A percentile compares a stretch with the other conserved stretches of the same genome.
These are phyloP conservation scores for Podospora sp. DNA, from an alignment of 495 filamentous ascomycete species.

Conservation along the genomic window DNA sequence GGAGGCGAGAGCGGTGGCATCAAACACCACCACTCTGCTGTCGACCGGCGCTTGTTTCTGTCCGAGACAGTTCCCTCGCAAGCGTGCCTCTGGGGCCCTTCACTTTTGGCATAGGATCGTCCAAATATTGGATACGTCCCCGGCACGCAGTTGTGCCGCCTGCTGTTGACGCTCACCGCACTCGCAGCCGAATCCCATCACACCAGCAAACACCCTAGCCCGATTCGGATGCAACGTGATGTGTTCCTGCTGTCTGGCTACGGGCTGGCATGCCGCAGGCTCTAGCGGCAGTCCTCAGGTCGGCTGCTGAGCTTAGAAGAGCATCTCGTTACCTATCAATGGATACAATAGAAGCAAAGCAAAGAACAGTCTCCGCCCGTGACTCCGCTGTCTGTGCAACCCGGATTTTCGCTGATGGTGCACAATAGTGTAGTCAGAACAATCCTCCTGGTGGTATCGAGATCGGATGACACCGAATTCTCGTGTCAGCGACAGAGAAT, in stretches of 20 bases:
- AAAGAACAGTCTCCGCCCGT: not conserved
- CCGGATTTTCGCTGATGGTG: not conserved
- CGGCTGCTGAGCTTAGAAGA: constrained; percentile 13
- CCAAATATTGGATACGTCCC: constrained; percentile 10
- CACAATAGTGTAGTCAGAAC: too few species aligned
- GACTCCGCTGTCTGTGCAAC: constrained; percentile 1
- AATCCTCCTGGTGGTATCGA: not conserved
- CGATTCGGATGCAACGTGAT: constrained; percentile 31
- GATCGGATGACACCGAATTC: not conserved
- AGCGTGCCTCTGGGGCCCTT: not conserved
- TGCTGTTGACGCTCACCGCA: constrained; percentile 19
- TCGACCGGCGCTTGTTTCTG: constrained; percentile 10
- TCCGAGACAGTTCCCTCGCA: constrained; percentile 4
- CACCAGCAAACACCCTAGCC: constrained; percentile 18
- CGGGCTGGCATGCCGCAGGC: not conserved
- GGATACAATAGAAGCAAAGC: not conserved
- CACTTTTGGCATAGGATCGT: constrained; percentile 14
- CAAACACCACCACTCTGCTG: constrained; percentile 1
- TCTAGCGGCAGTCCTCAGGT: constrained; percentile 20
- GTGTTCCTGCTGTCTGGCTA: constrained; percentile 21
- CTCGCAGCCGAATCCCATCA: constrained; percentile 11
- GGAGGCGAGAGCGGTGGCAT: not conserved
- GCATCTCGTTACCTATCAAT: constrained; percentile 19
- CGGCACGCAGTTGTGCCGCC: constrained; percentile 15
- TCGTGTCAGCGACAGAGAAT: not conserved